Evolutionary conservation across 108 stramenopile genomes (phyloP), one percentile per base, ranked within the genome.

Genomic region (Cyclotella distinguenda): DNA sequence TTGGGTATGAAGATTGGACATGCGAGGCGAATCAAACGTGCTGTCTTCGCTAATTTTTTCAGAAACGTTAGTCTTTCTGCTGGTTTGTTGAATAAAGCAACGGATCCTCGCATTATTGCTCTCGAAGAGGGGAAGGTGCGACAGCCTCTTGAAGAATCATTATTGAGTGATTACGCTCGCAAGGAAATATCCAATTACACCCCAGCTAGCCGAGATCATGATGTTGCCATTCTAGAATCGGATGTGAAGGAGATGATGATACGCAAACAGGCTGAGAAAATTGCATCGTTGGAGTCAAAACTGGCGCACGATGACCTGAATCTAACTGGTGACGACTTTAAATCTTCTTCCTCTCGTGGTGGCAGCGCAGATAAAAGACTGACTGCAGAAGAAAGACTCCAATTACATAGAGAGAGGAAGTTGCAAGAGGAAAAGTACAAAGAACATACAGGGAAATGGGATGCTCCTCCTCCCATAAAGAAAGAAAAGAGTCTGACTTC

Each of bases 1-100:
- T 25, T 81, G 39, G 80, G 80, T 15, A 60, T 81, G 11, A 81
- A 81, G 40, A 67, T 77, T 50, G 80, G 80, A 13, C 80, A 81
- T 48, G 65, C 73, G 19, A 43, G 72, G 46, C 56, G 77, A 3
- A 81, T 81, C 36, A 77, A 81, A 51, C 60, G 76, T 7, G 77
- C 72, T 10, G 64, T 74, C 16, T 51, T 40, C 32, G 58, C 76
- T 26, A 66, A 57, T 72, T 60, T 48, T 54, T 52, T 66, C 70
- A 66, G 59, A 43, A 63, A 31, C 26, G 74, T 68, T 25, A 53
- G 62, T 63, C 36, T 42, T 11, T 27, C 54, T 40, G 33, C 60
- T 22, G 57, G 51, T 30, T 49, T 40, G 23, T 39, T 51, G 1
- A 31, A 50, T 33, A 54, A 46, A 36, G 23, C 31, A 21, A 49